Conservation (phyloP, 2,329 filamentous ascomycete genomes). For the Aspergillus persii region DNA sequence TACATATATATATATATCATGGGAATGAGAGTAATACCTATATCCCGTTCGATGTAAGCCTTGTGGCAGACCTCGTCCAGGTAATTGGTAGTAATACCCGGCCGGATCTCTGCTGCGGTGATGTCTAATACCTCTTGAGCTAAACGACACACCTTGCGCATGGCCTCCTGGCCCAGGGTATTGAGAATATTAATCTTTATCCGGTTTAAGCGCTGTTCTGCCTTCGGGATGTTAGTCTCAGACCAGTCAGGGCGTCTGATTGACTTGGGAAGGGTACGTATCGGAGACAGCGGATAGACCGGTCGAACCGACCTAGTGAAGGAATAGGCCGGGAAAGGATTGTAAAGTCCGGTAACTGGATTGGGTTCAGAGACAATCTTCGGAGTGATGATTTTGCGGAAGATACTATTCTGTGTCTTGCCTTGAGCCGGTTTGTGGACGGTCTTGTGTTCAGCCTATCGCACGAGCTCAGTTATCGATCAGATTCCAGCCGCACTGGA, state of each 20-base stretch:
- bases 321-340: slow-evolving; percentile 79
- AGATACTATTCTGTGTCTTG: slow-evolving; percentile 66
- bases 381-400: slow-evolving; percentile 62
- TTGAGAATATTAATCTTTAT: slow-evolving; percentile 77
- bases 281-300: slow-evolving; percentile 73
- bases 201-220: slow-evolving; percentile 59
- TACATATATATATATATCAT: not conserved
- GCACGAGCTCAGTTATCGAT: slow-evolving; percentile 2
- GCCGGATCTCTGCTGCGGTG: slow-evolving; percentile 72
- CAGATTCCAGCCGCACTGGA: not conserved
- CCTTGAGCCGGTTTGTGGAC: slow-evolving; percentile 25
- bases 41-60: slow-evolving; percentile 75
- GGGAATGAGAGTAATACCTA: slow-evolving; percentile 46
- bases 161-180: slow-evolving; percentile 71
- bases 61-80: slow-evolving; percentile 89
- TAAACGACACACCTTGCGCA: slow-evolving; percentile 82
- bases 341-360: slow-evolving; percentile 77
- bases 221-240: slow-evolving; percentile 66
- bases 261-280: slow-evolving; percentile 67
- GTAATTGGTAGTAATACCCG: slow-evolving; percentile 85
- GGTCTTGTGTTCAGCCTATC: slow-evolving; percentile 50
- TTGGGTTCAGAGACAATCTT: slow-evolving; percentile 61
- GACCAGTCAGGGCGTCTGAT: slow-evolving; percentile 82
- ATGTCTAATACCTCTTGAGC: slow-evolving; percentile 86
- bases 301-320: slow-evolving; percentile 78